These are phyloP conservation scores for Scedosporium boydii DNA, from an alignment of 2,329 filamentous ascomycete genomes.

Conservation along the genomic window DNA sequence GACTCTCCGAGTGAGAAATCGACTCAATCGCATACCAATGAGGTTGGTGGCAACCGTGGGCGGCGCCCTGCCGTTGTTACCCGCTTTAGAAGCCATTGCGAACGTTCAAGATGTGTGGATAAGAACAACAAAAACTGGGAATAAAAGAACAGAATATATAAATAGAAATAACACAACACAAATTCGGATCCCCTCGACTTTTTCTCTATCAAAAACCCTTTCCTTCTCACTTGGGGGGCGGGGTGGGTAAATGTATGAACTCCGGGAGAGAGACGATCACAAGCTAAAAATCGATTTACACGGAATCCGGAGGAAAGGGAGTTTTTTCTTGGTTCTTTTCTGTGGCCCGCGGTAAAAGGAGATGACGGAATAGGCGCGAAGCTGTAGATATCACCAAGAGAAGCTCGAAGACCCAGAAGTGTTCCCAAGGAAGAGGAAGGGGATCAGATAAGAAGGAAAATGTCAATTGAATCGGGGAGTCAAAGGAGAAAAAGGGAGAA, in stretches of 20 bases:
- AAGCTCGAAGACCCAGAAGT: not conserved
- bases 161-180: not conserved
- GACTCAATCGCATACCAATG: constrained; percentile 59
- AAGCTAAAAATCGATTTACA: not conserved
- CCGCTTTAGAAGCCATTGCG: constrained; percentile 22
- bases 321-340: not conserved
- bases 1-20: constrained; percentile 44
- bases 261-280: not conserved
- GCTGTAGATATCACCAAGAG: not conserved
- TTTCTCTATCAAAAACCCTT: not conserved
- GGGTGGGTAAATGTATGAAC: not conserved
- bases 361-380: not conserved
- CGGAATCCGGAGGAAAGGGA: not conserved
- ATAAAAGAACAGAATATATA: constrained; percentile 1
- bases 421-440: not conserved
- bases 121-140: constrained; percentile 7
- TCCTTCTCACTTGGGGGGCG: not conserved
- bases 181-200: not conserved
- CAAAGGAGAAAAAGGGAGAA: not conserved
- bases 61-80: constrained; percentile 56
- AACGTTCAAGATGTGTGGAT: not conserved
- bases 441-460: not conserved
- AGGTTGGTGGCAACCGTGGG: constrained; percentile 83
- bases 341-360: not conserved
- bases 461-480: not conserved